Evolutionary conservation across 75 land plant species (phyloP), one percentile per base, ranked within the genome.

Genomic region (Larix kaempferi): DNA sequence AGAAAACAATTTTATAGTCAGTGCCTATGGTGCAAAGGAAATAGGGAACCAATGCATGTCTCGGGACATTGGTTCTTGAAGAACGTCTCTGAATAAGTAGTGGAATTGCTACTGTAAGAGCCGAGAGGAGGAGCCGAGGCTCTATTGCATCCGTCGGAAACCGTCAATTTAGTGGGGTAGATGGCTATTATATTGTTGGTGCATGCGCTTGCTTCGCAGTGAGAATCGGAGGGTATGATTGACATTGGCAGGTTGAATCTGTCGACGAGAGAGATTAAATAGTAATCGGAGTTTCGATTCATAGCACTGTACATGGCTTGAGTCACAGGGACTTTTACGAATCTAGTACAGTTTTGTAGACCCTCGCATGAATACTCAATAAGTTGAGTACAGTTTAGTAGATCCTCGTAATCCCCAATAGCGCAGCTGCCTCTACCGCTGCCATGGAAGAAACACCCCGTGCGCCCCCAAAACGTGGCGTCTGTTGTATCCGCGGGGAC

Each of bases 191-290:
- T 76, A 66, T 91, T 87, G 54, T 78, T 81, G 37, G 76, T 65
- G 74, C 95, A 93, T 4, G 73, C 71, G 57, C 86, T 77, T 15
- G 60, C 72, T 2, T 75, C 82, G 71, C 81, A 80, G 0, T 80
- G 73, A 56, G 71, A 54, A 29, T 77, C 77, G 10, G 80, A 76
- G 26, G 94, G 91, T 57, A 63, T 76, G 77, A 93, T 82, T 15
- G 73, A 63, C 80, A 91, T 71, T 3, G 89, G 90, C 49, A 93
- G 77, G 27, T 72, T 72, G 85, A 91, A 93, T 13, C 95, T 93
- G 41, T 91, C 90, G n/a, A 93, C 83, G 1, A 87, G 64, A n/a
- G 91, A 88, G 54, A 93, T 88, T 69, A 89, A 93, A 59, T 83
- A 87, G 54, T 12, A 72, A 13, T 72, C 74, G 14, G 0, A 10